phyloP scores from a whole-genome alignment of 1,284 basidiomycete species.

The Tremellales sp. region DNA sequence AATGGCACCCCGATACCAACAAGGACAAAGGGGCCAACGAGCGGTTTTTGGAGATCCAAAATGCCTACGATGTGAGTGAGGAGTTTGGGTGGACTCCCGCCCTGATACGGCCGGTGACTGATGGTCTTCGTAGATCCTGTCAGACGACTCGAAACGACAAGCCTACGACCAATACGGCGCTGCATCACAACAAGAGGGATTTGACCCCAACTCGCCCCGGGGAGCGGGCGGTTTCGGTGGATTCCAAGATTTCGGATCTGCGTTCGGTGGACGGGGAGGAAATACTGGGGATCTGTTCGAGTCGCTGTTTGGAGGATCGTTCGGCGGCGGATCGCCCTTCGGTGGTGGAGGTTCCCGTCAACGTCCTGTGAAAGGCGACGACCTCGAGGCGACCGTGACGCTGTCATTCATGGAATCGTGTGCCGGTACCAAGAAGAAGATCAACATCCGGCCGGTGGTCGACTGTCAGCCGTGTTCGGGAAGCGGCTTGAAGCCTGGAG shows the following conservation, averaged over 20 bases:
- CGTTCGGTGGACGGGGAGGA: slow-evolving; percentile 59
- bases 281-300: slow-evolving; percentile 73
- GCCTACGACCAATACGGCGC: slow-evolving; percentile 93
- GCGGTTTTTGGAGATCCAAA: slow-evolving; percentile 94
- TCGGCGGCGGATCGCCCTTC: slow-evolving; percentile 35
- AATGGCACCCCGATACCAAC: slow-evolving; percentile 97
- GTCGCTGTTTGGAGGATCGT: slow-evolving; percentile 72
- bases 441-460: slow-evolving; percentile 76
- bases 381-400: slow-evolving; percentile 73
- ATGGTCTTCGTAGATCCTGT: slow-evolving; percentile 61
- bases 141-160: slow-evolving; percentile 88
- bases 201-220: slow-evolving; percentile 72
- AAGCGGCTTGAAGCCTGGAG: slow-evolving; percentile 79
- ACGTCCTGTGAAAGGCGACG: slow-evolving; percentile 63
- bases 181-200: slow-evolving; percentile 89
- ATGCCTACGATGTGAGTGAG: slow-evolving; percentile 89
- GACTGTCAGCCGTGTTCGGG: slow-evolving; percentile 83
- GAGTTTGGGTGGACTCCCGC: too few species aligned
- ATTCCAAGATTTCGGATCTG: slow-evolving; percentile 63
- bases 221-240: slow-evolving; percentile 63
- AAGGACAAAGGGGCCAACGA: slow-evolving; percentile 86
- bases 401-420: slow-evolving; percentile 90
- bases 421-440: slow-evolving; percentile 75
- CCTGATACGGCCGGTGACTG: too few species aligned
- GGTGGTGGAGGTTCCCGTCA: slow-evolving; percentile 56